Percentiles rank a stretch among this genome's conserved stretches.
Evolutionary conservation across 176 grass and related monocot genomes (phyloP).

Genomic region (Eragrostis curvula): DNA sequence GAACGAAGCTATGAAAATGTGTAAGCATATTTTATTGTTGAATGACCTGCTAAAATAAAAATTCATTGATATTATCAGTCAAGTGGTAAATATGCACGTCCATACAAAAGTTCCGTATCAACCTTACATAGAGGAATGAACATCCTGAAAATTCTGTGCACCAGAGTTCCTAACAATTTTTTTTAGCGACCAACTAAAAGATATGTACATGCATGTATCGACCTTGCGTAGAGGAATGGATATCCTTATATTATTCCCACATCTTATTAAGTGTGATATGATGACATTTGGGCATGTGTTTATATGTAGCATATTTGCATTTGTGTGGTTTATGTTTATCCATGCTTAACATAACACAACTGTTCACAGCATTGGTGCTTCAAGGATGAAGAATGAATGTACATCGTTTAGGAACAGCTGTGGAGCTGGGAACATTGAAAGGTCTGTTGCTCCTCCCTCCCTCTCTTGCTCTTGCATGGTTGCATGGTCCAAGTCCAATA

Average conservation of each 20-base stretch:
- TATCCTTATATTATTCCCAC: background rate
- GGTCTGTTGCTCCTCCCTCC: conserved; percentile 46
- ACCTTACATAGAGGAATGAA: too few relatives aligned
- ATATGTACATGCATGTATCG: background rate
- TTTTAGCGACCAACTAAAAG: background rate
- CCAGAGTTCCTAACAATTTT: too few relatives aligned
- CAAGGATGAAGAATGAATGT: conserved; percentile 86
- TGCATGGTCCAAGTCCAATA: too few relatives aligned
- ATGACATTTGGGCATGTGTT: background rate
- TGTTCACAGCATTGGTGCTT: conserved; percentile 82
- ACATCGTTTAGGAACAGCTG: conserved; percentile 64
- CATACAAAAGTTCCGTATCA: too few relatives aligned
- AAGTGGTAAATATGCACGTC: background rate
- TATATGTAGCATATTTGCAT: background rate
- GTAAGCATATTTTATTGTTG: background rate
- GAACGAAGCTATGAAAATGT: background rate
- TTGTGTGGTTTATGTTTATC: conserved; percentile 30
- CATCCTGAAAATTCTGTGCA: too few relatives aligned
- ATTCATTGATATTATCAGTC: background rate
- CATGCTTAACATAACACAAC: conserved; percentile 21
- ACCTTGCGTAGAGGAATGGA: background rate
- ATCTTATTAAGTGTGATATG: background rate
- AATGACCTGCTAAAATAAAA: background rate
- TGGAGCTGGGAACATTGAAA: conserved; percentile 70
- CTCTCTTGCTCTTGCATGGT: too few relatives aligned